These are phyloP conservation scores for Pseudogymnoascus sp. DNA, from an alignment of 2,329 filamentous ascomycete genomes.

Conservation along the genomic window DNA sequence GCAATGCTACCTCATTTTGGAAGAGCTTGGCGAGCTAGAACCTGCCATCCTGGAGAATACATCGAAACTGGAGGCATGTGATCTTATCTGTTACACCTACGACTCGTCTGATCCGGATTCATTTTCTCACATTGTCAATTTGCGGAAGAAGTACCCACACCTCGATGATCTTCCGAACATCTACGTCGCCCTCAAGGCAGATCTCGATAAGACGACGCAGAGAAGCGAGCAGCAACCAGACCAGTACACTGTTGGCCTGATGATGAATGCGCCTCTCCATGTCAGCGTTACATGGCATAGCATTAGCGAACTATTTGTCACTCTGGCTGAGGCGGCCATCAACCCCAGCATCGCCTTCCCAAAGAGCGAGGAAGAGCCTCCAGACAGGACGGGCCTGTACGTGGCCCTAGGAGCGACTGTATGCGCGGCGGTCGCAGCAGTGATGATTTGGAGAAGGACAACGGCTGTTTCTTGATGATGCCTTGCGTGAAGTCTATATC, in stretches of 20 bases:
- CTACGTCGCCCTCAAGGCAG: slow-evolving; percentile 89
- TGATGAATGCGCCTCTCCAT: slow-evolving; percentile 86
- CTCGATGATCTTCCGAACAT: slow-evolving; percentile 85
- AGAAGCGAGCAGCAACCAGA: slow-evolving; percentile 85
- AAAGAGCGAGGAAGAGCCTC: slow-evolving; percentile 76
- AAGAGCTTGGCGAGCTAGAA: slow-evolving; percentile 93
- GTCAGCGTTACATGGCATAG: slow-evolving; percentile 92
- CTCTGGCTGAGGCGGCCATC: slow-evolving; percentile 82
- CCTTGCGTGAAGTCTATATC: not conserved
- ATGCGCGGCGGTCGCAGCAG: slow-evolving; percentile 54
- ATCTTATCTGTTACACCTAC: slow-evolving; percentile 90
- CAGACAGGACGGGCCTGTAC: slow-evolving; percentile 78
- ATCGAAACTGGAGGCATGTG: slow-evolving; percentile 82
- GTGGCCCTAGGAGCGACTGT: slow-evolving; percentile 70
- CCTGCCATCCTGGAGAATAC: slow-evolving; percentile 89
- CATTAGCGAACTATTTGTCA: slow-evolving; percentile 89
- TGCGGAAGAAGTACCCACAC: slow-evolving; percentile 71
- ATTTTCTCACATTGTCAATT: slow-evolving; percentile 80
- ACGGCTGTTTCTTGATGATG: slow-evolving; percentile 24
- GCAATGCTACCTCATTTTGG: slow-evolving; percentile 92
- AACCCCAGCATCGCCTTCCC: slow-evolving; percentile 85
- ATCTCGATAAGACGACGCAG: slow-evolving; percentile 95
- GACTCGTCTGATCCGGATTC: slow-evolving; percentile 96
- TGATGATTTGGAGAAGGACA: slow-evolving; percentile 53
- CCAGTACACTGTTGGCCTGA: slow-evolving; percentile 75